phyloP scores from a whole-genome alignment of 352 stramenopile species.

The Pythium dissimile region DNA sequence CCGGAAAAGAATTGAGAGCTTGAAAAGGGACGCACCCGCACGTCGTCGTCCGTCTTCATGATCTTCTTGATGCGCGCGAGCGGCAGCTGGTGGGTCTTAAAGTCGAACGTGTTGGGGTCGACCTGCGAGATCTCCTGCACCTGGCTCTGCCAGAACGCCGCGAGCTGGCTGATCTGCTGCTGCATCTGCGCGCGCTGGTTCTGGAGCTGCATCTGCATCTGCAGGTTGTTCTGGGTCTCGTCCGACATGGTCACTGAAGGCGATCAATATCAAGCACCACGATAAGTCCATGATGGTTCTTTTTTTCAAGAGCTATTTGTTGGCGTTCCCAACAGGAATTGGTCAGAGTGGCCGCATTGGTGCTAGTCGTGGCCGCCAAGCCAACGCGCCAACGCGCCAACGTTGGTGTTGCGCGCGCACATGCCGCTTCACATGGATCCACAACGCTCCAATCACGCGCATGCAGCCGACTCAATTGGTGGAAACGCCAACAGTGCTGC shows the following conservation, averaged over 20 bases:
- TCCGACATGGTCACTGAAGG: conserved; percentile 69
- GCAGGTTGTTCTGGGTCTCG: conserved; percentile 57
- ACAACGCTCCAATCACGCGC: conserved; percentile 42
- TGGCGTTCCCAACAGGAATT: no score
- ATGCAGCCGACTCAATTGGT: conserved; percentile 52
- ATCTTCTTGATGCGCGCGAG: conserved; percentile 95
- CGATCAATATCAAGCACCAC: no score
- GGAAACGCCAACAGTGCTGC: conserved; percentile 53
- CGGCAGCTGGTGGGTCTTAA: conserved; percentile 88
- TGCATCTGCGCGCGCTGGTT: conserved; percentile 87
- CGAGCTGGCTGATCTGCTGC: conserved; percentile 81
- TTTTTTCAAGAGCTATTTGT: no score
- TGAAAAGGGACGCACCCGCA: conserved; percentile 43
- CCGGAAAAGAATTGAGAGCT: neutral
- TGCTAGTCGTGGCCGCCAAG: no score
- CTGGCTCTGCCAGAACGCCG: conserved; percentile 87
- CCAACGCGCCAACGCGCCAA: no score
- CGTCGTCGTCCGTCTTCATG: conserved; percentile 94
- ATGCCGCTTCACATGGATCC: no score
- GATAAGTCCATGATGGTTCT: neutral
- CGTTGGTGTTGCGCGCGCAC: no score
- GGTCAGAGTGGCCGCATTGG: no score
- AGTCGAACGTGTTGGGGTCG: conserved; percentile 80
- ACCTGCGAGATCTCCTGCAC: conserved; percentile 88
- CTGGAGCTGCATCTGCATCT: conserved; percentile 86